Percentiles rank a stretch among this genome's conserved stretches.
phyloP scores from a whole-genome alignment of 345 rosid genomes.

The Rhodamnia rubescens region DNA sequence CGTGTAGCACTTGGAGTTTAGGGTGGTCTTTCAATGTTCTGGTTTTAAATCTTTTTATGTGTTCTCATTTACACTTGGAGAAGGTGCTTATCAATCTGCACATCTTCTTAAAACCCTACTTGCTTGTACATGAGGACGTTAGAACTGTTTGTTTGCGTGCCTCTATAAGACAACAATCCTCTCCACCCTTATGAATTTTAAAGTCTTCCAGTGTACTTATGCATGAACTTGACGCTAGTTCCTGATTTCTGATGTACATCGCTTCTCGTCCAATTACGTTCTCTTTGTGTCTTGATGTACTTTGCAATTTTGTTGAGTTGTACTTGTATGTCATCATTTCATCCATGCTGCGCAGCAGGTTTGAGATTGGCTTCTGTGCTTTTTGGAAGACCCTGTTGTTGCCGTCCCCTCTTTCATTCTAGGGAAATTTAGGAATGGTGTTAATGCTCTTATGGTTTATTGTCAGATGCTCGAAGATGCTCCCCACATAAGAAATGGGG shows the following conservation, averaged over 20 bases:
- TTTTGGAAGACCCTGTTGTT: not conserved
- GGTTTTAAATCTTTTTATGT: not conserved
- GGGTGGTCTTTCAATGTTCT: not conserved
- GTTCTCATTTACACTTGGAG: not conserved
- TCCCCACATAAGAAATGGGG: conserved; percentile 43
- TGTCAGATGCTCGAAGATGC: conserved; percentile 62
- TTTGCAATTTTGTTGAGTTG: not conserved
- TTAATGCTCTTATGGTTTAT: not conserved
- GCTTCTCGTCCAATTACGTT: not conserved
- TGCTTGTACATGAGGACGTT: not conserved
- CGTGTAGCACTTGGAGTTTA: not conserved
- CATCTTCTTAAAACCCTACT: not conserved
- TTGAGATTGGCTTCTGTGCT: not conserved
- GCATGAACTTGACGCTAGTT: not conserved
- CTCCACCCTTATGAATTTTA: not conserved
- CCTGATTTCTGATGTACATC: not conserved
- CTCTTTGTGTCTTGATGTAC: not conserved
- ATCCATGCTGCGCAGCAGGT: not conserved
- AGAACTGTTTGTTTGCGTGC: not conserved
- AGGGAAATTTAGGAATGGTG: not conserved
- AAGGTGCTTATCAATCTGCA: not conserved
- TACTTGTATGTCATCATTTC: not conserved
- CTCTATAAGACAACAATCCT: not conserved
- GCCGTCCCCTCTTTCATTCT: not conserved
- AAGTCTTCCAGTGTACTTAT: not conserved